A percentile compares a stretch with the other conserved stretches of the same genome.
phyloP scores from a whole-genome alignment of 768 basidiomycete genomes.

The Pleurotus citrinopileatus region DNA sequence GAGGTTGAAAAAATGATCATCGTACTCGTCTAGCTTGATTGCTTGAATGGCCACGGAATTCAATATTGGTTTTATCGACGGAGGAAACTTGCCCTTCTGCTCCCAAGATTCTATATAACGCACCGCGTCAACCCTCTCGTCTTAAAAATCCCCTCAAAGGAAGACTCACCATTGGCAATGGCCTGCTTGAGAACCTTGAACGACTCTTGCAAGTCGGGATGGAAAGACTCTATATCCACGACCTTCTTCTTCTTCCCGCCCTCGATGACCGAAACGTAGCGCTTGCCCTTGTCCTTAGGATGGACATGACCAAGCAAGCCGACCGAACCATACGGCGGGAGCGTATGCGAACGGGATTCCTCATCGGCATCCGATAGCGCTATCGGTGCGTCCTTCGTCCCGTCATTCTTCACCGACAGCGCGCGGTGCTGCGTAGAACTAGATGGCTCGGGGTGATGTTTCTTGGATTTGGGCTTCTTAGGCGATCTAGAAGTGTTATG shows the following conservation, averaged over 20 bases:
- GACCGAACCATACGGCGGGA: slow-evolving; percentile 1
- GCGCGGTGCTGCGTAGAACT: slow-evolving; percentile 6
- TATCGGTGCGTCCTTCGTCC: slow-evolving; percentile 48
- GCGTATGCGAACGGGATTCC: slow-evolving; percentile 8
- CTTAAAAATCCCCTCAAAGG: not conserved
- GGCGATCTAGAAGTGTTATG: slow-evolving; percentile 41
- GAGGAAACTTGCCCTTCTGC: slow-evolving; percentile 88
- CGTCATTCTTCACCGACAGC: slow-evolving; percentile 25
- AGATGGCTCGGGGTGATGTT: slow-evolving; percentile 27
- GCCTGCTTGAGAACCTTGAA: slow-evolving; percentile 58
- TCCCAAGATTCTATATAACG: slow-evolving; percentile 63
- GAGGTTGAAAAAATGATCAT: slow-evolving; percentile 86
- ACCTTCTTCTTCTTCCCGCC: slow-evolving; percentile 71
- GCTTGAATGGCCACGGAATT: slow-evolving; percentile 73
- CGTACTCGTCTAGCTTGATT: slow-evolving; percentile 82
- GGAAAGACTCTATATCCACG: slow-evolving; percentile 70
- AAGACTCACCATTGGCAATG: slow-evolving; percentile 54
- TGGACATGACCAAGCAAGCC: slow-evolving; percentile 30
- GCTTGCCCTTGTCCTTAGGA: slow-evolving; percentile 49
- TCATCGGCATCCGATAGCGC: slow-evolving; percentile 39
- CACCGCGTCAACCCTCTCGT: not conserved
- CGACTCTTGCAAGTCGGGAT: slow-evolving; percentile 60
- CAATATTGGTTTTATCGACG: slow-evolving; percentile 68
- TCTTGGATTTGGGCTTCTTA: slow-evolving; percentile 73
- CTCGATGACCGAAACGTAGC: slow-evolving; percentile 49